Conservation (phyloP, 1,139 yeast species). For the Yamadazyma triangularis region DNA sequence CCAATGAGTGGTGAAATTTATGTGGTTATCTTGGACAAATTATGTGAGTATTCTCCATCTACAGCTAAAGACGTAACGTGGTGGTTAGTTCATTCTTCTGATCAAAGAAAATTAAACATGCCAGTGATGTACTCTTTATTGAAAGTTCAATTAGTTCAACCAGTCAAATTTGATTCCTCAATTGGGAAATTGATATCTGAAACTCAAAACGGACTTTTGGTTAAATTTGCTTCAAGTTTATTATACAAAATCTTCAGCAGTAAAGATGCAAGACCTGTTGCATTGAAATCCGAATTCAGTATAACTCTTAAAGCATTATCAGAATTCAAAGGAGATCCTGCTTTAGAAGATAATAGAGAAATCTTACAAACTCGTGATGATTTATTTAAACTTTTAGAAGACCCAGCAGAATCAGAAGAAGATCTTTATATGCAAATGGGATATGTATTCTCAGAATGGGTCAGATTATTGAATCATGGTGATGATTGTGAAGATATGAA, state of each 20-base stretch:
- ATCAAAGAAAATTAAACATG: constrained; percentile 79
- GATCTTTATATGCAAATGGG: constrained; percentile 59
- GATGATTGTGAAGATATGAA: constrained; percentile 53
- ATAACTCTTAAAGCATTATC: constrained; percentile 54
- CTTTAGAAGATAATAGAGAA: constrained; percentile 27
- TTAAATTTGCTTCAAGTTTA: constrained; percentile 67
- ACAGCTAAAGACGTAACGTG: constrained; percentile 90
- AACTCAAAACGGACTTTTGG: constrained; percentile 46
- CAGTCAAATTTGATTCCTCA: constrained; percentile 74
- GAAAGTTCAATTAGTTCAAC: constrained; percentile 69
- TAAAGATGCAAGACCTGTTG: constrained; percentile 65
- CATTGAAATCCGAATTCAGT: constrained; percentile 79
- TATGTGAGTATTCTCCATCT: constrained; percentile 80
- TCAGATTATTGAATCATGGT: constrained; percentile 65
- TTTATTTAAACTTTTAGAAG: constrained; percentile 39
- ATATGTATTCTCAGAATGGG: constrained; percentile 90
- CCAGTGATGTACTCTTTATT: constrained; percentile 73
- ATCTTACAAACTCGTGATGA: constrained; percentile 34
- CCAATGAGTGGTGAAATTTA: constrained; percentile 72
- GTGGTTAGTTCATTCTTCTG: constrained; percentile 90
- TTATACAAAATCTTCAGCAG: constrained; percentile 44
- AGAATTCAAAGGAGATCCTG: constrained; percentile 21
- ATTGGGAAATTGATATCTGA: constrained; percentile 61
- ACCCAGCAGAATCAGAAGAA: constrained; percentile 20
- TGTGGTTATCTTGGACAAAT: constrained; percentile 71